Conservation (phyloP, 2,329 filamentous ascomycete genomes). For the Verticillium albo-atrum region DNA sequence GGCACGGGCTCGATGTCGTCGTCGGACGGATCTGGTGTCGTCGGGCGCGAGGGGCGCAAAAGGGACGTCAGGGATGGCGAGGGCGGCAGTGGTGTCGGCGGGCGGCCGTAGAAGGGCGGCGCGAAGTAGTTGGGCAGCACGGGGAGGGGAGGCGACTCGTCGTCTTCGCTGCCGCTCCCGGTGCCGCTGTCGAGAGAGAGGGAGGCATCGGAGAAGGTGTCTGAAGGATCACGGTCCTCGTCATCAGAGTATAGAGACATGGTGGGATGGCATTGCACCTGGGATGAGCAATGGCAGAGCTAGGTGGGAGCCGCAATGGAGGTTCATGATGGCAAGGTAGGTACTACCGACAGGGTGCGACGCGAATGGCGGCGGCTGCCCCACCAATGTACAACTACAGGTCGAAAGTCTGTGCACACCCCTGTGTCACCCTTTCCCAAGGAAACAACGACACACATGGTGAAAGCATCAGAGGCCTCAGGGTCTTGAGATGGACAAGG, state of each 20-base stretch:
- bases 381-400: no score
- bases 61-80: constrained; percentile 91
- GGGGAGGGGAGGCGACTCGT: constrained; percentile 28
- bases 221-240: constrained; percentile 10
- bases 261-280: background rate
- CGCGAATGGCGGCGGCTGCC: no score
- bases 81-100: constrained; percentile 89
- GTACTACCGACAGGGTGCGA: no score
- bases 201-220: constrained; percentile 2
- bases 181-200: background rate
- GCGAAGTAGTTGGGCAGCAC: constrained; percentile 53
- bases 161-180: constrained; percentile 4
- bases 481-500: no score
- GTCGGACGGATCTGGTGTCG: constrained; percentile 87
- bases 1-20: constrained; percentile 77
- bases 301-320: background rate
- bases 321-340: no score
- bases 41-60: constrained; percentile 84
- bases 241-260: constrained; percentile 14
- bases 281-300: background rate
- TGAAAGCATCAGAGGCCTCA: no score
- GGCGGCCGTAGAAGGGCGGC: constrained; percentile 94
- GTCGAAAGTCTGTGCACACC: no score
- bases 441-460: no score
- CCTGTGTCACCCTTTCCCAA: no score